Base-by-base conservation (phyloP, 306 rosid species). In the Dryas octopetala region DNA sequence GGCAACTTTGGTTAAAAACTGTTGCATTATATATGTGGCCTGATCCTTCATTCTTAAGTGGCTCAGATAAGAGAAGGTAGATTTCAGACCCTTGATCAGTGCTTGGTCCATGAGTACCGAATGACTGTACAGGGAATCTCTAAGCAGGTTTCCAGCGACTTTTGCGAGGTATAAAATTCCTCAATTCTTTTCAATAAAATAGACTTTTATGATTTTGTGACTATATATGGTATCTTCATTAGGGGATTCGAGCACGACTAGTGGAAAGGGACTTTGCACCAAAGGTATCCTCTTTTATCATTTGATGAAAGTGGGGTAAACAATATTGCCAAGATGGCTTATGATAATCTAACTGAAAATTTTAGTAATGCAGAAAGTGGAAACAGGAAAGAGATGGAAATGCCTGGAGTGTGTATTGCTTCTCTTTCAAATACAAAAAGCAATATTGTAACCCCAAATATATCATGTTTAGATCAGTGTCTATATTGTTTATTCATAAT, bases 201-300 rank as follows among this genome's bases (percentile, higher is more conserved):
- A 52, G 44, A 73, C 12, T 38, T 45, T 2, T 19, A 40, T 9
- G 28, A 13, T 15, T 57, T 57, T 59, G 14, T 70, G 45, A 64
- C 73, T 64, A 61, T 48, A 16, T 70, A 32, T 74, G 78, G 50
- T 50, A 45, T 54, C 13, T 10, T 74, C 71, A 63, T 23, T 51
- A 94, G 98, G 97, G 98, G 9, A 88, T 95, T 57, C 91, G 98
- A 71, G 93, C 96, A 12, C 88, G 95, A 9, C 49, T 95, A 81
- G 91, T 95, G 76, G 96, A 95, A 81, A 91, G 84, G 78, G 97
- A 95, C 84, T 62, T 80, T 66, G 83, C 84, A 47, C 97, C 97
- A 16, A 91, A 91, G 98, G 97, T 95, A 88, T n/a, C 14, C 6
- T 61, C 58, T 76, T 70, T 12, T 28, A 26, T 10, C 50, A 45